Base-by-base conservation (phyloP, 306 rosid species). In the Trifolium subterraneum region DNA sequence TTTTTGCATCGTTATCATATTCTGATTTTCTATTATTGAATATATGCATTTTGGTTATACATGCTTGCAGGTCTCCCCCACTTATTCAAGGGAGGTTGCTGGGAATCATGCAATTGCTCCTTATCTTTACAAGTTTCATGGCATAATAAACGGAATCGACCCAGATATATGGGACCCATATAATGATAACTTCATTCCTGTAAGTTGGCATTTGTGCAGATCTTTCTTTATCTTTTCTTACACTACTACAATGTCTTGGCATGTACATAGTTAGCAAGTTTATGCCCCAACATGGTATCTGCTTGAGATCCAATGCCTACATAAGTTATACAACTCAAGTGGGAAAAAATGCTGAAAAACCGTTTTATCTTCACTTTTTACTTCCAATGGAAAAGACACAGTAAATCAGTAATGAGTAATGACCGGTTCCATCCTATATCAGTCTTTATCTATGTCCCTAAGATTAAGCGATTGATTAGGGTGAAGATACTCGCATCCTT, bases 131-230 rank as follows among this genome's bases (percentile, higher is more conserved):
- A 95, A 92, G 90, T 95, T 95, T 82, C 96, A 90, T 88, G 99
- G 99, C 54, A 90, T 95, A 78, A 71, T 95, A 78, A 95, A 95
- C 68, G 99, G 99, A 85, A 92, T 95, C 62, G 99, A 95, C 84
- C 98, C 89, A 52, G 93, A 92, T 78, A 87, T 95, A 69, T 95
- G 99, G 99, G 99, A 95, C 64, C 99, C 99, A 0, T 86, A 83
- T 80, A 88, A 85, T 76, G 96, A 95, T 72, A 81, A 77, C 47
- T 92, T 87, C 80, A 75, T 90, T 78, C 97, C 99, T 59, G 99
- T 95, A 89, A 92, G 99, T 88, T 65, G 62, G n/a, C 39, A 27
- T 74, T 13, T 64, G 8, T 56, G 10, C 50, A 14, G 47, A 16
- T 59, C 51, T 73, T 77, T 48, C 14, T 56, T 52, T n/a, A 13